phyloP scores from a whole-genome alignment of 2,329 filamentous ascomycete species.

The Fonsecaea monophora region DNA sequence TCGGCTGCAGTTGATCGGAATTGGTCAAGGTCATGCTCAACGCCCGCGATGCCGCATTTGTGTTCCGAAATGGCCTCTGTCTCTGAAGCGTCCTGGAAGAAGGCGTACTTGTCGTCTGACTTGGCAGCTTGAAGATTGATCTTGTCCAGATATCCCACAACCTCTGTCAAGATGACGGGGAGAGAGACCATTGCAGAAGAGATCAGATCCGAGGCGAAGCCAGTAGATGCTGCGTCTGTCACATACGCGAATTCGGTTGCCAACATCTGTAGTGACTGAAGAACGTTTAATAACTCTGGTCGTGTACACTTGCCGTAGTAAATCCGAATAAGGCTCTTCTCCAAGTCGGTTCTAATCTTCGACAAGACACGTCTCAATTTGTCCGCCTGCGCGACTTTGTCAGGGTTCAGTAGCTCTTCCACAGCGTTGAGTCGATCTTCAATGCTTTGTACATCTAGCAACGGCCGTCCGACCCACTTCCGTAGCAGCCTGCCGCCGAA shows the following conservation, averaged over 20 bases:
- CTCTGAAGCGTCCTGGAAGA: constrained; percentile 87
- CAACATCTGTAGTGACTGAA: constrained; percentile 85
- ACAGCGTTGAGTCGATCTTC: constrained; percentile 84
- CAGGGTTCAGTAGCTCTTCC: constrained; percentile 77
- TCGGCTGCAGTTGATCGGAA: constrained; percentile 75
- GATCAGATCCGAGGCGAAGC: constrained; percentile 75
- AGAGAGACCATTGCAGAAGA: constrained; percentile 75
- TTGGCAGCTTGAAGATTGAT: constrained; percentile 86
- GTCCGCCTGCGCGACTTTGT: constrained; percentile 72
- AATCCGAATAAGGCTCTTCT: constrained; percentile 90
- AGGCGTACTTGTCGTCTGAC: constrained; percentile 88
- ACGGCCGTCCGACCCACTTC: constrained; percentile 92
- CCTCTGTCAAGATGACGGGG: constrained; percentile 74
- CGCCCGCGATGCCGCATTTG: constrained; percentile 87
- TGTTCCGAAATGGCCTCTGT: constrained; percentile 87
- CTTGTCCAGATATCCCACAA: constrained; percentile 77
- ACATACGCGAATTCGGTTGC: constrained; percentile 75
- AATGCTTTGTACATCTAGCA: constrained; percentile 76
- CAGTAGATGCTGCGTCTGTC: constrained; percentile 68
- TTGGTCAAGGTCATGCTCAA: constrained; percentile 84
- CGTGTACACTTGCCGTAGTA: constrained; percentile 97
- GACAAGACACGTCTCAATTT: constrained; percentile 74
- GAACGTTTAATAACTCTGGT: constrained; percentile 80
- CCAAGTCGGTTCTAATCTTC: constrained; percentile 79
- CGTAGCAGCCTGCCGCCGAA: constrained; percentile 87